Base-by-base conservation (phyloP, 805 yeast species). In the Saccharomyces eubayanus region DNA sequence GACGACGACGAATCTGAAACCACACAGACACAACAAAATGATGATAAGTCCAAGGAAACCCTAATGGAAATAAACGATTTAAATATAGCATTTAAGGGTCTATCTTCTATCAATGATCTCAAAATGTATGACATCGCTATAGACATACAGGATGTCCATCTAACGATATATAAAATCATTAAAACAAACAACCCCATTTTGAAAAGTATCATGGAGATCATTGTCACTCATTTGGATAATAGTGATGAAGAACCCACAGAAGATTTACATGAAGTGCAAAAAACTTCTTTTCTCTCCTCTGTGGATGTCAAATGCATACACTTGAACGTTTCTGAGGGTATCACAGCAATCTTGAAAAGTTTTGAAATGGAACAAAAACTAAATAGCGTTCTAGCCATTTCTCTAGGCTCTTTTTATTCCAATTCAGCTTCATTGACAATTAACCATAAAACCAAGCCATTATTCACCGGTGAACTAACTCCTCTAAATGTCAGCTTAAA, bases 41-140 rank as follows among this genome's bases (percentile, higher is more conserved):
- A 60, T 12, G 57, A 74, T 5, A 62, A 62, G 45, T 28, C 40
- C 51, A 14, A 45, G 46, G 52, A 31, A 49, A 54, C 45, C 24
- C 31, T 5, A 47, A 57, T 6, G 31, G 61, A 6, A 55, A 53
- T 66, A 9, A 77, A 78, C 59, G 53, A 63, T 9, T 57, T 77
- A 5, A 65, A 64, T 2, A 53, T 79, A 1, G 69, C 74, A 4
- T 83, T 84, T 58, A 77, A 77, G 54, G 87, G 87, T 1, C 54
- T 71, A 5, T 58, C 69, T 0, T 60, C 66, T 1, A 46, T 72
- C 6, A 70, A 71, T 21, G 62, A 72, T 45, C 51, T 72, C n/a
- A 53, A 59, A 14, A 48, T 71, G 14, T 49, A 47, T 3, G 71
- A 76, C 58, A 56, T 77, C 16, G 62, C 59, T 5, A 55, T 77